A percentile compares a stretch with the other conserved stretches of the same genome.
phyloP scores from a whole-genome alignment of 2,329 filamentous ascomycete species.

The Sporothrix phasma region DNA sequence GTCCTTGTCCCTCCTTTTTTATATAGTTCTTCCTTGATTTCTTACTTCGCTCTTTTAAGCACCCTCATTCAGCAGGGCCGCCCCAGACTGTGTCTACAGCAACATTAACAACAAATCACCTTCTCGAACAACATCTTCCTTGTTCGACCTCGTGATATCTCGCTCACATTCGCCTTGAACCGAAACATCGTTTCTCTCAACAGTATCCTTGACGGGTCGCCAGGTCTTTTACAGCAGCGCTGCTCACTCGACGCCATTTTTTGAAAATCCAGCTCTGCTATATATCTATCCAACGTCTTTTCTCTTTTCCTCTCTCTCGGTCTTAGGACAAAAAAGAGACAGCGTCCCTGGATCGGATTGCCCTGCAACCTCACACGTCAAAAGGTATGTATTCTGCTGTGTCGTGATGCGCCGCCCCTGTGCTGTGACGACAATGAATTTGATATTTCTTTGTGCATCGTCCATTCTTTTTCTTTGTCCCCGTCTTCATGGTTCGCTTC shows the following conservation, averaged over 20 bases:
- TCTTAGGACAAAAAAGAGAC: not conserved
- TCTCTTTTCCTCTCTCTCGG: not conserved
- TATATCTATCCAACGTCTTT: slow-evolving; percentile 6
- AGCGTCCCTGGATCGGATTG: slow-evolving; percentile 15
- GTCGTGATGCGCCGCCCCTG: not conserved
- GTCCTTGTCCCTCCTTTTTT: slow-evolving; percentile 2
- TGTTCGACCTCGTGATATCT: slow-evolving; percentile 22
- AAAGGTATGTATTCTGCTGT: not conserved
- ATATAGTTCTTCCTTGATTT: not conserved
- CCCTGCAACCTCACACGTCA: slow-evolving; percentile 1
- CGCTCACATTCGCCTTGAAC: not conserved
- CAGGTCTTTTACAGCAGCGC: slow-evolving; percentile 21
- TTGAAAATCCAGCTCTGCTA: too few species aligned
- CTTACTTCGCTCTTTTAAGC: not conserved
- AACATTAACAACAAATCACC: not conserved
- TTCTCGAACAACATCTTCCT: not conserved
- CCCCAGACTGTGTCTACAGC: slow-evolving; percentile 8
- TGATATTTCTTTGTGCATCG: not conserved
- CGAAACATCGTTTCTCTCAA: slow-evolving; percentile 7
- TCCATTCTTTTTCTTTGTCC: not conserved
- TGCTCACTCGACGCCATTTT: too few species aligned
- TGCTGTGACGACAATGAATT: not conserved
- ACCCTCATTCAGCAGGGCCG: slow-evolving; percentile 11
- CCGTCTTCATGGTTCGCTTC: not conserved
- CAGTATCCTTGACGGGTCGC: slow-evolving; percentile 20